Evolutionary conservation across 441 rosid genomes (phyloP), one percentile per base, ranked within the genome.

Genomic region (Euphorbia schlechtendalii): DNA sequence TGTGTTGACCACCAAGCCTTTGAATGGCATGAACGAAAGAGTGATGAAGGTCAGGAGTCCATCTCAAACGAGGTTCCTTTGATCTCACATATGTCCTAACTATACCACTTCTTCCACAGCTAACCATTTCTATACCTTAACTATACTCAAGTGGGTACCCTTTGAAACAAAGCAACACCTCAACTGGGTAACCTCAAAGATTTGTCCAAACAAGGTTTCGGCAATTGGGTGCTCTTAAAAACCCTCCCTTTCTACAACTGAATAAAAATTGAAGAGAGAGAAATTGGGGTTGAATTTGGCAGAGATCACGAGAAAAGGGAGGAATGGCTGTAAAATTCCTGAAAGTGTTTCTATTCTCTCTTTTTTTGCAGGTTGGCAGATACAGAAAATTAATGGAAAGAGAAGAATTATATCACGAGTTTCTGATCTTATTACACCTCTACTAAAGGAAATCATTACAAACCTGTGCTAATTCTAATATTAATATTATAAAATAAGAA

Each of bases 11-110:
- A 45, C 97, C 97, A 40, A 93, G 99, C 30, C 80, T 71, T 32
- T 89, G 90, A 8, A 93, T 83, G 67, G 99, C 99, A 76, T 80
- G 83, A 79, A 90, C 83, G 69, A 93, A 93, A 64, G 90, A 82
- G 66, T 75, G 90, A 75, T 93, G 99, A 61, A 93, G 97, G 60
- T 90, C 99, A 28, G 99, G 93, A 17, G 99, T 93, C 99, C 99
- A 93, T 78, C 96, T 76, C 67, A 93, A 75, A 17, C 99, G 87
- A 64, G 99, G 99, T 34, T 87, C 84, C 38, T 92, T 90, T 17
- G 99, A 93, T 67, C 99, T 83, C 69, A 90, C 68, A 67, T 93
- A 93, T 27, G 86, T 97, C 71, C 99, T 86, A 57, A 84, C 96
- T 22, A 82, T 67, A n/a, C 87, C 90, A 61, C 74, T 90, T 63